Evolutionary conservation across 306 rosid genomes (phyloP).

Genomic region (Mucuna pruriens): DNA sequence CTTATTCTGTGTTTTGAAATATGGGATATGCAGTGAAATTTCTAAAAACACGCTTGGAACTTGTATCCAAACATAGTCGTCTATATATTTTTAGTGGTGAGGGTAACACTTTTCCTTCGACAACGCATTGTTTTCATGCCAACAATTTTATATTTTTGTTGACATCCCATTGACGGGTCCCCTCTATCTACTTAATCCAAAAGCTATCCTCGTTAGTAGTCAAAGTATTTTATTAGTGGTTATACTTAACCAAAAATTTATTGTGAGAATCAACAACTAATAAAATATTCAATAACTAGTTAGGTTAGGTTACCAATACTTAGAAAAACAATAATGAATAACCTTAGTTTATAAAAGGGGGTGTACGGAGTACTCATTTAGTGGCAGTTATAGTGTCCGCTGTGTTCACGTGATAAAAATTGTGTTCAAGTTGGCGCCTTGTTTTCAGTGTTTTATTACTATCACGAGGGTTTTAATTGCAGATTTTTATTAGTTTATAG

Average conservation of each 20-base stretch:
- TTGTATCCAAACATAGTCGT: too few relatives aligned
- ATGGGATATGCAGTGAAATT: too few relatives aligned
- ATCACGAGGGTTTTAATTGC: background rate
- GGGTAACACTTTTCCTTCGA: constrained; percentile 17
- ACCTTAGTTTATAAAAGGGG: background rate
- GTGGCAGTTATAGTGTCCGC: constrained; percentile 24
- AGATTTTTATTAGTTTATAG: background rate
- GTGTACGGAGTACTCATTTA: background rate
- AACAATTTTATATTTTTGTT: constrained; percentile 16
- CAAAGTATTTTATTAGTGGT: constrained; percentile 14
- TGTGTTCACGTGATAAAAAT: constrained; percentile 8
- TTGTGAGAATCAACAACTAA: constrained; percentile 14
- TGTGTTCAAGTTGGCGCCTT: background rate
- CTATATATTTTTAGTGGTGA: background rate
- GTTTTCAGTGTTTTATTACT: background rate
- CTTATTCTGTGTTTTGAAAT: too few relatives aligned
- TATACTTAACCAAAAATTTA: constrained; percentile 9
- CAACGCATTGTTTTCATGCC: background rate
- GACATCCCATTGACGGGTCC: background rate
- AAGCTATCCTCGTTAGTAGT: background rate
- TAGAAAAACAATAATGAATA: constrained; percentile 18
- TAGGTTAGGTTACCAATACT: constrained; percentile 31
- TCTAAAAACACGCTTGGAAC: too few relatives aligned
- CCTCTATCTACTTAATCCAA: background rate
- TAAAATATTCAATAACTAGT: constrained; percentile 14